Evolutionary conservation across 345 rosid species (phyloP), one percentile per base, ranked within the genome.

Genomic region (Eucalyptus melliodora): DNA sequence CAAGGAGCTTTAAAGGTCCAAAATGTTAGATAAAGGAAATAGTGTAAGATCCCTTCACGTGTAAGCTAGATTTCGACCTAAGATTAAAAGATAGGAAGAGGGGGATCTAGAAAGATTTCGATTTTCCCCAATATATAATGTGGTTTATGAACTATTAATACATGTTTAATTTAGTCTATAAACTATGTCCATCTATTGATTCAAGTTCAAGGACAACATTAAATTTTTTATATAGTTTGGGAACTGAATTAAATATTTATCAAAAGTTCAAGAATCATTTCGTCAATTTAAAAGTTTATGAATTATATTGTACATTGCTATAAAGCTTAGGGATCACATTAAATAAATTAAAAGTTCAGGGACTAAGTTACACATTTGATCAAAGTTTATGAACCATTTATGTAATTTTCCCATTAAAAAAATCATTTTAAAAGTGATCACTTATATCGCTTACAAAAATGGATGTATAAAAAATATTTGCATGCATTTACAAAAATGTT

Each of bases 201-300:
- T 56, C 13, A 56, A 56, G 30, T 56, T 56, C 6, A 56, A 23
- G 3, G 14, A 23, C 62, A 10, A 9, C 13, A 23, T 5, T 56
- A 24, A 56, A 4, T 8, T 19, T 53, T 53, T 53, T 53, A 53
- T 53, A 8, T 8, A 19, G 24, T 53, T 19, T 53, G 59, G 59
- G 24, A 53, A 53, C 0, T 53, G 10, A 53, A 53, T 53, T 53
- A 53, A 53, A 53, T 53, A 53, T 53, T 16, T 53, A 53, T 53
- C 11, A 19, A 19, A 53, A 19, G 5, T 53, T 53, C 59, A 53
- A 53, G 10, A 53, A 53, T 3, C 11, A 19, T 17, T 1, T 53
- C 0, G 2, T 19, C 2, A 2, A 0, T 53, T 53, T 53, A 53
- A 53, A 19, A 1, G 24, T 53, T 19, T 53, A 53, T 2, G 24